Conservation (phyloP, 192 early-diverging fungal genomes). For the Coemansia sp. region DNA sequence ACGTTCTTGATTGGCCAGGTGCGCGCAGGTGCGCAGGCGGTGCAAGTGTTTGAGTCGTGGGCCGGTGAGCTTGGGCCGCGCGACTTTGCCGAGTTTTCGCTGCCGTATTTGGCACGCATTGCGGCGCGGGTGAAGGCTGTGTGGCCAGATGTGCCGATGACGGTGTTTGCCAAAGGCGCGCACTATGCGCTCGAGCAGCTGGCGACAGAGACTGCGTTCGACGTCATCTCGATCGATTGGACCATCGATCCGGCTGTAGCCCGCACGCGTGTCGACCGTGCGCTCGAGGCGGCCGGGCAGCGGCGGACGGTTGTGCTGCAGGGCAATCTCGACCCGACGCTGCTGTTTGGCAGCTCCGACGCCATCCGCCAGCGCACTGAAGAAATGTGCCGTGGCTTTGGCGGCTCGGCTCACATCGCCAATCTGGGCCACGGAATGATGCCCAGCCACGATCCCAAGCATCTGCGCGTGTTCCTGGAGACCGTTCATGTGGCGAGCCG, state of each 20-base stretch:
- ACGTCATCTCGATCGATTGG: slow-evolving; percentile 91
- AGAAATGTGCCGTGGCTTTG: slow-evolving; percentile 82
- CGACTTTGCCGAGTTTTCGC: slow-evolving; percentile 80
- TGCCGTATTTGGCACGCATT: slow-evolving; percentile 89
- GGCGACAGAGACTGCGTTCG: slow-evolving; percentile 65
- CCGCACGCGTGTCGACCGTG: slow-evolving; percentile 24
- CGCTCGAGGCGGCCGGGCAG: not conserved
- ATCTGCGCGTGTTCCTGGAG: slow-evolving; percentile 66
- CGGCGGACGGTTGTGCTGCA: slow-evolving; percentile 61
- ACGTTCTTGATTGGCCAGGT: slow-evolving; percentile 90
- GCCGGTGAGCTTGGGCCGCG: slow-evolving; percentile 86
- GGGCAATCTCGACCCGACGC: slow-evolving; percentile 92
- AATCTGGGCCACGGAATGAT: slow-evolving; percentile 98
- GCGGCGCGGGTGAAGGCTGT: slow-evolving; percentile 69
- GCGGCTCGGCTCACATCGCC: slow-evolving; percentile 77
- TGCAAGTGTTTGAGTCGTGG: slow-evolving; percentile 98
- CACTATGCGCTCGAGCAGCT: slow-evolving; percentile 83
- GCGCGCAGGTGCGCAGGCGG: slow-evolving; percentile 93
- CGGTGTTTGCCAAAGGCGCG: slow-evolving; percentile 89
- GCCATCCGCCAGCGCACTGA: slow-evolving; percentile 70
- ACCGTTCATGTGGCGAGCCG: slow-evolving; percentile 59
- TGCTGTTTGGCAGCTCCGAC: slow-evolving; percentile 75
- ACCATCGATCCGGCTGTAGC: slow-evolving; percentile 66
- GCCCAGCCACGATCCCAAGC: slow-evolving; percentile 76
- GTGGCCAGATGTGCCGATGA: slow-evolving; percentile 73